Percentiles rank a stretch among this genome's conserved stretches.
Evolutionary conservation across 352 stramenopile species (phyloP).

Genomic region (Pythium sp.): DNA sequence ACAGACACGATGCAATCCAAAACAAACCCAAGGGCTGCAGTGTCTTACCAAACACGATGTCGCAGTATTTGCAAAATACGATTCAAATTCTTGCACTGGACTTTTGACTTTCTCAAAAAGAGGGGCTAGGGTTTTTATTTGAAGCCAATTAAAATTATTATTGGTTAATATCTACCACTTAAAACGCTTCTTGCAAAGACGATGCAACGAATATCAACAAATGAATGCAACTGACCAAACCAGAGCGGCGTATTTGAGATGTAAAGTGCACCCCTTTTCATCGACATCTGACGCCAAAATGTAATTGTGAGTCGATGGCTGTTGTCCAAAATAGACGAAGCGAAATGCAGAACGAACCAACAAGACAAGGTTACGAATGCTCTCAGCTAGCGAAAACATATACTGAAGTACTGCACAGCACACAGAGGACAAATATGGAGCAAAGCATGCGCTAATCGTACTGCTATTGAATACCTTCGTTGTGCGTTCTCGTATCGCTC

Average conservation of each 20-base stretch:
- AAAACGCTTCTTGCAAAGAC: no score
- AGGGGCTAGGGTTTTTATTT: background rate
- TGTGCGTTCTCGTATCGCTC: background rate
- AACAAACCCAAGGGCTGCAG: background rate
- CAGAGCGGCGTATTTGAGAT: background rate
- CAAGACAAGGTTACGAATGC: background rate
- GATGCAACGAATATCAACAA: no score
- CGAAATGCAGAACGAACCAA: no score
- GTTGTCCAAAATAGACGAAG: no score
- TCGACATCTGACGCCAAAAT: background rate
- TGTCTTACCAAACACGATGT: background rate
- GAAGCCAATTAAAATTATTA: background rate
- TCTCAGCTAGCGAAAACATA: background rate
- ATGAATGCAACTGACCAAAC: no score
- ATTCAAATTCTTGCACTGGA: background rate
- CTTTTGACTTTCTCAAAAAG: background rate
- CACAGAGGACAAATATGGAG: no score
- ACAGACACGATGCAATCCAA: background rate
- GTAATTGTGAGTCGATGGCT: no score
- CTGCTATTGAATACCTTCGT: background rate
- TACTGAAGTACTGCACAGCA: no score
- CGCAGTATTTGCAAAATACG: background rate
- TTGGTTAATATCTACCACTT: background rate
- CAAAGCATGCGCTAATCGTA: no score
- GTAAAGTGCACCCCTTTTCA: background rate